Evolutionary conservation across 2,329 filamentous ascomycete species (phyloP), one percentile per base, ranked within the genome.

Genomic region (Neonectria magnoliae): DNA sequence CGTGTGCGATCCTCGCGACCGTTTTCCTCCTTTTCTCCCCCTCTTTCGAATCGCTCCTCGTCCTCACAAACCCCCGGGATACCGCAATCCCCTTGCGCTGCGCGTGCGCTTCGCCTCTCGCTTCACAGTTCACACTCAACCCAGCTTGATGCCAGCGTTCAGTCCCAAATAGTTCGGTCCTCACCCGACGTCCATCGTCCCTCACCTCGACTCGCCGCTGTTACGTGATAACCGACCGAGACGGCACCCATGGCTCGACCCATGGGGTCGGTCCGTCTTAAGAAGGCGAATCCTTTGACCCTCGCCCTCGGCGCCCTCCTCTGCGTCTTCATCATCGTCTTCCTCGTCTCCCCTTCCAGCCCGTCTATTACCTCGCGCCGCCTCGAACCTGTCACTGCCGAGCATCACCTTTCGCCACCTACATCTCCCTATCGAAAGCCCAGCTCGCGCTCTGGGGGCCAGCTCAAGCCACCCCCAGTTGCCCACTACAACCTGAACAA

Each of bases 401-500:
- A 82, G 63, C 81, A 82, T 68, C 80, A 81, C 68, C 77, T 82
- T 20, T 82, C 80, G 51, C 80, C 80, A 22, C 80, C 80, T 31
- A 82, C 80, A 3, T 80, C 79, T 55, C 80, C 80, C 22, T 82
- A 82, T 72, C 76, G 75, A 78, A 84, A 79, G 77, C 79, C 75
- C 57, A 77, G 71, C 57, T 72, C 75, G 57, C 71, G 75, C 61
- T 69, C 75, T 38, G 77, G 77, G 50, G 66, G 71, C 55, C 69
- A 73, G 42, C 62, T 75, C 7, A 74, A 75, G 56, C 91, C 94
- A 53, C 94, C 95, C 58, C 94, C 95, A 9, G 94, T 99, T 51
- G 88, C 93, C 41, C 94, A 93, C 78, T 98, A 98, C 84, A 90
- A 97, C 78, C 91, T 99, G 81, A 98, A 98, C 85, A 94, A 95